Base-by-base conservation (phyloP, 208 protist species). In the Acanthamoeba sp. region DNA sequence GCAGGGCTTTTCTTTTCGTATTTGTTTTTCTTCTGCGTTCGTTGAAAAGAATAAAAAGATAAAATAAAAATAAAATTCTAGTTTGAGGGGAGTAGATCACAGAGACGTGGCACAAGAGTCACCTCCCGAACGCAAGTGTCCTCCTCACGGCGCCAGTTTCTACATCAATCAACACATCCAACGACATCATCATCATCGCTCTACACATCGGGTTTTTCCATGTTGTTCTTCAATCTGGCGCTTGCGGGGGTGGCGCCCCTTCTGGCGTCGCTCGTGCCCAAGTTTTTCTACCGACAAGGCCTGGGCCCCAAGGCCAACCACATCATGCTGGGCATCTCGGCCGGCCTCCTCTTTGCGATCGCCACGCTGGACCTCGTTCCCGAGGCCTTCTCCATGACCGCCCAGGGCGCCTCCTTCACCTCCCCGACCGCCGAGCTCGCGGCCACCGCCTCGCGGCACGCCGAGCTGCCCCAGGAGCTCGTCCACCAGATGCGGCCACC, bases 311-410 rank as follows among this genome's bases (percentile, higher is more conserved):
- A 36, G n/a, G 38, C 42, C 42, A 85, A 57, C 38, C 76, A 85
- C 32, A 59, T 85, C 22, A 20, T 85, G 76, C n/a, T 85, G 76
- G 76, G n/a, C 40, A 22, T 85, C 2, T 85, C 76, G 10, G 76
- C 76, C 9, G 76, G 76, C 45, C 45, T 85, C 42, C 76, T 85
- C 36, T 85, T 85, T 55, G 76, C 76, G 38, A 85, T 85, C 76
- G 76, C 76, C 76, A 85, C 76, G 1, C 22, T 85, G 40, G 76
- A 85, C 38, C 76, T 85, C 38, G 32, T 85, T 5, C 76, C 76
- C 24, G 76, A 85, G 76, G 76, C 76, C 45, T 57, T 85, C 20
- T 36, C 27, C 76, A 85, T 85, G 42, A 36, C 76, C 76, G 10
- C 34, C 66, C 27, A 59, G 12, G 55, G 48, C 48, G 62, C 66